Base-by-base conservation (phyloP, 139 green algal genomes). In the Spirogloea muscicola region DNA sequence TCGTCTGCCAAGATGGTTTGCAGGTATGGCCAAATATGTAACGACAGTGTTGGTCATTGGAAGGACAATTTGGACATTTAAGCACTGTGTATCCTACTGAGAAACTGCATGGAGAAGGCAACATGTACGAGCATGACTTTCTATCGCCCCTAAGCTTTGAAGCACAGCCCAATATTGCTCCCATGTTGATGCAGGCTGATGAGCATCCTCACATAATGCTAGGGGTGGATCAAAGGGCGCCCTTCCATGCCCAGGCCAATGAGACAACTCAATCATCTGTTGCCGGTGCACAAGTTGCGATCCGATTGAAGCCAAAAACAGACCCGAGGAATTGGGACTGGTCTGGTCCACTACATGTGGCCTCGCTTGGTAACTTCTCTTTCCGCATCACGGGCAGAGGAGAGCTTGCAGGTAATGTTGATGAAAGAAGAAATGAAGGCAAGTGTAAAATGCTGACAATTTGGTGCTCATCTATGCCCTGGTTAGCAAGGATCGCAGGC, bases 271-370 rank as follows among this genome's bases (percentile, higher is more conserved):
- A 9, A 39, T 33, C 38, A 62, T 7, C 40, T 21, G 5, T 33
- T 33, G 52, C 40, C 18, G 31, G 52, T 33, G 6, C 40, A 43
- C 52, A 62, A 33, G 31, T 33, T 7, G 6, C 7, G 18, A 7
- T 9, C 5, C 7, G 7, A 43, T 5, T 7, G 40, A 62, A 7
- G 40, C 38, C n/a, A n/a, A n/a, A n/a, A n/a, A n/a, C n/a, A n/a
- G n/a, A n/a, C n/a, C n/a, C n/a, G n/a, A n/a, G n/a, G n/a, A n/a
- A 68, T 31, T 68, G 59, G 59, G 59, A 68, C 4, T 68, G 59
- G 59, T 68, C 59, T 31, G 59, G 59, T 7, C 59, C 59, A 4
- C 5, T 68, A 6, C 46, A 5, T 7, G 37, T 36, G 29, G 10
- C 59, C 43, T 42, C 25, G 3, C 27, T 68, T 10, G 59, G 59